These are phyloP conservation scores for Sporothrix schenckii DNA, from an alignment of 2,329 filamentous ascomycete genomes.

Conservation along the genomic window DNA sequence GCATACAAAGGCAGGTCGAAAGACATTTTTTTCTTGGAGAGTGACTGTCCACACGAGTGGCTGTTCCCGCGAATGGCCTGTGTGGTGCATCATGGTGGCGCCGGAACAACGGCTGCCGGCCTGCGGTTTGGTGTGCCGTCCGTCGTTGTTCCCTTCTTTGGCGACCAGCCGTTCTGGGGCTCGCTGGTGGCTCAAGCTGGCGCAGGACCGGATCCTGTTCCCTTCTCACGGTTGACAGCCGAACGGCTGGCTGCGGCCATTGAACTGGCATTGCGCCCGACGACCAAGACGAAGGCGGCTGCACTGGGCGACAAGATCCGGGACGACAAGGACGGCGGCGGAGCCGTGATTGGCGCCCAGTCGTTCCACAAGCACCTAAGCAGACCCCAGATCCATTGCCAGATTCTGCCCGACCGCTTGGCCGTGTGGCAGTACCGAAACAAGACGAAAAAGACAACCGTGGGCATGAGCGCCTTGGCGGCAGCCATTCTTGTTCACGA, in stretches of 20 bases:
- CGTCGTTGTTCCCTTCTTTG: slow-evolving; percentile 83
- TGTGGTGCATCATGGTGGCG: slow-evolving; percentile 86
- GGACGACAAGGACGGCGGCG: slow-evolving; percentile 43
- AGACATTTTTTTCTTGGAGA: slow-evolving; percentile 21
- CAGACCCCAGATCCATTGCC: slow-evolving; percentile 64
- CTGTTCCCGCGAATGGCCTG: slow-evolving; percentile 78
- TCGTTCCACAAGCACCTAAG: slow-evolving; percentile 73
- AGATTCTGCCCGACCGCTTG: slow-evolving; percentile 65
- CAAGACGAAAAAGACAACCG: background rate
- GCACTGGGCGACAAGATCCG: slow-evolving; percentile 19
- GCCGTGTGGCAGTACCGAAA: slow-evolving; percentile 71
- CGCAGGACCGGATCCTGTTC: slow-evolving; percentile 71
- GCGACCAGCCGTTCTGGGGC: slow-evolving; percentile 83
- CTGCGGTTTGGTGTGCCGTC: slow-evolving; percentile 79
- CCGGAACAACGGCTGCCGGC: slow-evolving; percentile 85
- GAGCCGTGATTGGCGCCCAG: slow-evolving; percentile 61
- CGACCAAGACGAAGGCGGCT: background rate
- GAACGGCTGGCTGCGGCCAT: slow-evolving; percentile 69
- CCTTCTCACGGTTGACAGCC: slow-evolving; percentile 67
- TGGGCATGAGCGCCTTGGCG: slow-evolving; percentile 71
- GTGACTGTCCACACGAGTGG: slow-evolving; percentile 71
- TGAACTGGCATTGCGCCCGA: slow-evolving; percentile 23
- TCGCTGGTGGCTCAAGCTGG: slow-evolving; percentile 72
- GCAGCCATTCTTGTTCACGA: slow-evolving; percentile 67
- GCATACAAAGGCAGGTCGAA: slow-evolving; percentile 41